Conservation (phyloP, 768 basidiomycete genomes). For the Multifurca ochricompacta region DNA sequence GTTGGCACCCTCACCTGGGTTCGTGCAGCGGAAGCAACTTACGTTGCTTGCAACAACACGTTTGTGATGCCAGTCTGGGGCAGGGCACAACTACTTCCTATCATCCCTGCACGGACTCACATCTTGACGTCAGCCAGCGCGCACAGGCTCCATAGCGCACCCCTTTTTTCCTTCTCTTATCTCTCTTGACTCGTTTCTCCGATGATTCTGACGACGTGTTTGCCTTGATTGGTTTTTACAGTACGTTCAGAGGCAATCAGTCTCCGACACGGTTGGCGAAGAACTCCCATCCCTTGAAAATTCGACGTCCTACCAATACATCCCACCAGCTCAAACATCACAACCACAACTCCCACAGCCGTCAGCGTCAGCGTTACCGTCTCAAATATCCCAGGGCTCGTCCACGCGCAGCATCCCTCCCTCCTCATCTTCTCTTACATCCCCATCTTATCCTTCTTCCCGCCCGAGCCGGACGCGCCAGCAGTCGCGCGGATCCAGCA, state of each 20-base stretch:
- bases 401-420: constrained; percentile 15
- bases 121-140: neutral
- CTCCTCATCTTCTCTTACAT: constrained; percentile 6
- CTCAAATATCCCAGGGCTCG: constrained; percentile 1
- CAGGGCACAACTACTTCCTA: too few species aligned
- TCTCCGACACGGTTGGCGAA: neutral
- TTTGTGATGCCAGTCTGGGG: too few species aligned
- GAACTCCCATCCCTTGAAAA: neutral
- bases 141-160: neutral
- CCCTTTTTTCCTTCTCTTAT: neutral
- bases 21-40: too few species aligned
- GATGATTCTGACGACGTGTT: neutral
- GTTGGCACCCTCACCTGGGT: neutral
- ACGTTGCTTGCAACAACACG: too few species aligned
- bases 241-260: neutral
- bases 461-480: neutral
- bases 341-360: neutral
- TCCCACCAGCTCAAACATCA: neutral
- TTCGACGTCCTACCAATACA: neutral
- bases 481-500: constrained; percentile 3
- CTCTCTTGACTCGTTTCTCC: neutral
- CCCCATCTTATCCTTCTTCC: neutral
- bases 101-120: too few species aligned
- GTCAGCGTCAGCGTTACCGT: neutral
- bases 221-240: neutral